Base-by-base conservation (phyloP, 768 basidiomycete species). In the Erythrobasidium yunnanense region DNA sequence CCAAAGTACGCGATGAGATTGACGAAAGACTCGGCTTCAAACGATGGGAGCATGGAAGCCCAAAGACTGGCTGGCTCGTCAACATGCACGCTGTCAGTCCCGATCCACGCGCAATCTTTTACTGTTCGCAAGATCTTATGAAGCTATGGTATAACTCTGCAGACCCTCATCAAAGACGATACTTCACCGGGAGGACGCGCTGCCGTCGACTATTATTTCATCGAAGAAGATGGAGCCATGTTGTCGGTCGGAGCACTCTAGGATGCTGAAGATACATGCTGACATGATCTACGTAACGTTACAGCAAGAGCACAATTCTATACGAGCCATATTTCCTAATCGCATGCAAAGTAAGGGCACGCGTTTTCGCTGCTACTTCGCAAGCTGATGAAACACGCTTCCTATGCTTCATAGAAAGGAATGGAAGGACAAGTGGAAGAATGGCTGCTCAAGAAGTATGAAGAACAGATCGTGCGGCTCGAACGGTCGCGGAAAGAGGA, bases 271-370 rank as follows among this genome's bases (percentile, higher is more conserved):
- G 27, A 8, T 23, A 30, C 13, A 8, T 52, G 50, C 50, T 52
- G 29, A 52, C 29, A 20, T 45, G 15, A 20, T 45, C 42, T 45
- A 20, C 15, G 15, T 15, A 45, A 45, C 22, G 22, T 17, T 13
- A 20, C 56, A 63, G 60, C 81, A 99, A 97, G 76, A 85, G 84
- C 70, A 97, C 93, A 4, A 80, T 87, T 68, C 82, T 83, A 65
- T 93, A 92, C 73, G 93, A 97, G 73, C 93, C 95, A 0, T 97
- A 99, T 76, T 95, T 99, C 74, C 82, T 80, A 67, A 88, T 97
- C 65, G 87, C 85, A 2, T 92, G 89, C 83, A 87, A 93, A 80
- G 93, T 90, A 55, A 60, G 82, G 27, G 7, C n/a, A 15, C 22
- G 30, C 32, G 5, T 13, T 2, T 7, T 22, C 15, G 75, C 5